Percentiles rank a stretch among this genome's conserved stretches.
Conservation (phyloP, 768 basidiomycete genomes). For the Hirschioporus abietinus region DNA sequence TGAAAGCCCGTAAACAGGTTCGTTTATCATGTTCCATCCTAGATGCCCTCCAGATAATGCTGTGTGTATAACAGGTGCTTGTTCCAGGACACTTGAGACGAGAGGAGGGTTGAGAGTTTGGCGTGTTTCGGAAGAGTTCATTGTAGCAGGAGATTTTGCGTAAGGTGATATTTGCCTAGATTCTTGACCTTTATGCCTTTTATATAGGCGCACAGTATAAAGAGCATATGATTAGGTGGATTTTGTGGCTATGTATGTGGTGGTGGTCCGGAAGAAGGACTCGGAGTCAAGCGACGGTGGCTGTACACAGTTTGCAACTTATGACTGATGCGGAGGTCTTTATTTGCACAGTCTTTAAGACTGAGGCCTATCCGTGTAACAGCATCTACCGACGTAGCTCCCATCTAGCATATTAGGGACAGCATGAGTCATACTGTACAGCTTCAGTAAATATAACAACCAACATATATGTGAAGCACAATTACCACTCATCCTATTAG, state of each 20-base stretch:
- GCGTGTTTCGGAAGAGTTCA: not conserved
- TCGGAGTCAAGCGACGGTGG: not conserved
- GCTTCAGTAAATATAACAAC: not conserved
- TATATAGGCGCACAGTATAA: not conserved
- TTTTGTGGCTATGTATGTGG: not conserved
- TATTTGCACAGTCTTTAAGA: not conserved
- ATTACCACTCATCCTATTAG: not conserved
- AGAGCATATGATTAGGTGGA: not conserved
- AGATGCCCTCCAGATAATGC: not conserved
- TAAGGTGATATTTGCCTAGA: not conserved
- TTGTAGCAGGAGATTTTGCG: not conserved
- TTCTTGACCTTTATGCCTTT: not conserved
- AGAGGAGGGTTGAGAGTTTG: not conserved
- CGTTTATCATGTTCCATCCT: not conserved
- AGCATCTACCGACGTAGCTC: not conserved
- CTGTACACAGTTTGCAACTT: not conserved
- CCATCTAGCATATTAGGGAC: not conserved
- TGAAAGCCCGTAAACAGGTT: not conserved
- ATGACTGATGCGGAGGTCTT: too few relatives aligned
- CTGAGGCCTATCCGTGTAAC: not conserved
- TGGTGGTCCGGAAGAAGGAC: not conserved
- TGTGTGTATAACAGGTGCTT: not conserved
- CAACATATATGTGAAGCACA: not conserved
- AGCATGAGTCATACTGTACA: not conserved
- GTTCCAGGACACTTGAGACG: not conserved